Evolutionary conservation across 176 grass and related monocot genomes (phyloP).

Genomic region (Sorghum bicolor): DNA sequence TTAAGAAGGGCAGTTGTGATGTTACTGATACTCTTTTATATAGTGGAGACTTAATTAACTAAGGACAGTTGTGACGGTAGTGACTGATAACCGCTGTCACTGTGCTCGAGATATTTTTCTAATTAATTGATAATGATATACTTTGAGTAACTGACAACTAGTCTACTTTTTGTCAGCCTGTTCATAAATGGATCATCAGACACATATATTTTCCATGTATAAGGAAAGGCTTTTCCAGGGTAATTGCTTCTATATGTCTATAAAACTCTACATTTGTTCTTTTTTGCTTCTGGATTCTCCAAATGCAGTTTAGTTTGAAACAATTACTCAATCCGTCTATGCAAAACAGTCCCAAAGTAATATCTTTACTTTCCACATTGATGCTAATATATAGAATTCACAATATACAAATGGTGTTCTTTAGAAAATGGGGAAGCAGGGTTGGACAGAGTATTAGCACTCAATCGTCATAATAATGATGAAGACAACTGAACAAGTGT

Average conservation of each 20-base stretch:
- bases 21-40: background rate
- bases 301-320: background rate
- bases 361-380: background rate
- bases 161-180: conserved; percentile 65
- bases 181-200: conserved; percentile 95
- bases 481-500: background rate
- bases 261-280: background rate
- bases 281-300: background rate
- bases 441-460: background rate
- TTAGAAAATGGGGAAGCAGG: background rate
- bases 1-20: conserved; percentile 4
- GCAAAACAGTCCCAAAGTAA: background rate
- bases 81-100: conserved; percentile 1
- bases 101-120: background rate
- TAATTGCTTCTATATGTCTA: conserved; percentile 35
- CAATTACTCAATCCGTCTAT: background rate
- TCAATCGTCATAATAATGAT: background rate
- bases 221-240: conserved; percentile 81
- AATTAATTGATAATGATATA: conserved; percentile 14
- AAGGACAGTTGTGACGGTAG: conserved; percentile 1
- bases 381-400: conserved; percentile 3
- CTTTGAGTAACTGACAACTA: conserved; percentile 25
- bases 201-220: conserved; percentile 95
- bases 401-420: background rate
- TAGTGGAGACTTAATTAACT: background rate